Base-by-base conservation (phyloP, 768 basidiomycete genomes). In the Psilocybe subaeruginosa region DNA sequence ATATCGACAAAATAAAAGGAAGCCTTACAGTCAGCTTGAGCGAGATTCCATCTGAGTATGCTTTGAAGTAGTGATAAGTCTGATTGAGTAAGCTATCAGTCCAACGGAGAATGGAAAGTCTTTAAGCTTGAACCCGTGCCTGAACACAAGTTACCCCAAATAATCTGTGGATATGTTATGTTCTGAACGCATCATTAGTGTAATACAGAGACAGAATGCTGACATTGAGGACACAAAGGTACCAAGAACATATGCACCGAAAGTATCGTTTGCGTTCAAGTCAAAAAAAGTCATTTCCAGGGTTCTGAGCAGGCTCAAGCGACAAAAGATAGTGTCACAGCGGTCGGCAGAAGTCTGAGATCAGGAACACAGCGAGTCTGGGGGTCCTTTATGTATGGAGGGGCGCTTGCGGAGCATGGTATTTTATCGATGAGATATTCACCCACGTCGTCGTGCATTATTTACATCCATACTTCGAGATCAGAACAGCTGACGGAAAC, bases 121-220 rank as follows among this genome's bases (percentile, higher is more conserved):
- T 39, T 5, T 8, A n/a, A 12, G 23, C 27, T 46, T 14, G 11
- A 29, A 39, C 46, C n/a, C 5, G 31, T 23, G 54, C 59, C 53
- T 60, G 59, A 14, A 54, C 27, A 29, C 59, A 60, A 16, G 59
- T 60, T 14, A 49, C 59, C 2, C 59, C 59, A 6, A 60, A 52
- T 12, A 60, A 35, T 16, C 59, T 60, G 31, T 7, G 19, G 16
- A 37, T 7, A 16, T 27, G 30, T 5, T 16, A 17, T 35, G 19
- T 8, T 55, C 7, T 45, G 11, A 33, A 53, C 9, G 11, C 41
- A 3, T 4, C 43, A 0, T 17, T 3, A 47, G 8, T 14, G 16
- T 23, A 23, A 23, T 23, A 23, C 23, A 23, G 33, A 3, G 9
- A 12, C 14, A 5, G 19, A 16, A 27, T 11, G 33, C 50, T 30